These are phyloP conservation scores for Malassezia arunalokei DNA, from an alignment of 1,284 basidiomycete species.

Conservation along the genomic window DNA sequence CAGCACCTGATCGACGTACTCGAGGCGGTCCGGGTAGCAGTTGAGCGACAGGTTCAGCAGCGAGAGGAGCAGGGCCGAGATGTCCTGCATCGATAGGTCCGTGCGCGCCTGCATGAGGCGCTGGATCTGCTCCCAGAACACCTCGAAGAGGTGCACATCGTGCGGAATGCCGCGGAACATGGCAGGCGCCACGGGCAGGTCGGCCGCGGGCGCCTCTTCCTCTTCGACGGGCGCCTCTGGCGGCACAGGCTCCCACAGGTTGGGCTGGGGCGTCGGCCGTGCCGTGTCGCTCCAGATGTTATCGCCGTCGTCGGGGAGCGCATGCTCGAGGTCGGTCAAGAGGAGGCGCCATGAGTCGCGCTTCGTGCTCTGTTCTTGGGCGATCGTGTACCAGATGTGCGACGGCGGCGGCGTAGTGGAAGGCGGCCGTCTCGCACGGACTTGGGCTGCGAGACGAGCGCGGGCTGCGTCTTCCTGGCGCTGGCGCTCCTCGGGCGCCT, in stretches of 20 bases:
- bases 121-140: conserved; percentile 45
- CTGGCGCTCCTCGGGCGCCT: conserved; percentile 38
- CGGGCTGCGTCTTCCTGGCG: conserved; percentile 40
- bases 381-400: conserved; percentile 36
- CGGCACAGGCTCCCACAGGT: not conserved
- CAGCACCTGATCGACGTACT: conserved; percentile 44
- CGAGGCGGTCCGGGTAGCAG: conserved; percentile 44
- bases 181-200: not conserved
- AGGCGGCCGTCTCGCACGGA: conserved; percentile 27
- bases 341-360: conserved; percentile 5
- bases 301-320: conserved; percentile 3
- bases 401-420: conserved; percentile 23
- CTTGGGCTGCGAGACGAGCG: conserved; percentile 19
- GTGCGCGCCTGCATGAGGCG: conserved; percentile 42
- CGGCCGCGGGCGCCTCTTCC: not conserved
- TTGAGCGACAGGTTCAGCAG: conserved; percentile 39
- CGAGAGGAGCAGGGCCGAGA: conserved; percentile 38
- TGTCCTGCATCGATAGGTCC: conserved; percentile 41
- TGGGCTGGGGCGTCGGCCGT: not conserved
- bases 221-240: not conserved
- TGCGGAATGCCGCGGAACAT: conserved; percentile 44
- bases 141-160: conserved; percentile 43
- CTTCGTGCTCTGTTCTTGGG: conserved; percentile 13
- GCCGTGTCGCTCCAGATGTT: conserved; percentile 7
- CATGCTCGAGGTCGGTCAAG: conserved; percentile 4